Evolutionary conservation across 2,329 filamentous ascomycete species (phyloP).

Genomic region (Colletotrichum falcatum): DNA sequence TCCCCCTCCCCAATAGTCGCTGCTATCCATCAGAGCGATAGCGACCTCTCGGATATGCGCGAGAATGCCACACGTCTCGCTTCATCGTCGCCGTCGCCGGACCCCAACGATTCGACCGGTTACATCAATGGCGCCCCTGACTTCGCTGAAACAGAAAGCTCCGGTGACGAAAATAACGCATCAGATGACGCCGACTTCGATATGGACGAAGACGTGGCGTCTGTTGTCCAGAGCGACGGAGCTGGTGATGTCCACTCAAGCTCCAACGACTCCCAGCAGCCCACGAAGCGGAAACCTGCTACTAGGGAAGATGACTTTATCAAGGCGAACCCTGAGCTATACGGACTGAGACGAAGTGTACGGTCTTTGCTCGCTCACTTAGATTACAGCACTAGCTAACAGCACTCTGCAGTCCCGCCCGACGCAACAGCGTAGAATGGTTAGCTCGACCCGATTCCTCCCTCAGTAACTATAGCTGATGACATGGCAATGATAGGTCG

Average conservation of each 20-base stretch:
- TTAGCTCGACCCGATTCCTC: slow-evolving; percentile 51
- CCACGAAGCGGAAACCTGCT: slow-evolving; percentile 78
- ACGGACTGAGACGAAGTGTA: slow-evolving; percentile 94
- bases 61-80: slow-evolving; percentile 65
- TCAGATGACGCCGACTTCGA: slow-evolving; percentile 83
- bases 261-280: slow-evolving; percentile 77
- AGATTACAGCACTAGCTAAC: slow-evolving; percentile 29
- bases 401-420: slow-evolving; percentile 62
- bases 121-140: slow-evolving; percentile 54
- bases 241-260: slow-evolving; percentile 69
- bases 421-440: slow-evolving; percentile 68
- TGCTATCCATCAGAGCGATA: slow-evolving; percentile 71
- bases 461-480: slow-evolving; percentile 43
- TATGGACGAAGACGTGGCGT: slow-evolving; percentile 65
- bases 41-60: slow-evolving; percentile 80
- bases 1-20: slow-evolving; percentile 55
- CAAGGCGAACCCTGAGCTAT: slow-evolving; percentile 91
- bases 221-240: slow-evolving; percentile 59
- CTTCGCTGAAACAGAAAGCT: slow-evolving; percentile 60
- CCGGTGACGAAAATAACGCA: slow-evolving; percentile 63
- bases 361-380: slow-evolving; percentile 50
- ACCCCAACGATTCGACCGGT: slow-evolving; percentile 56
- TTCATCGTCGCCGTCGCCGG: slow-evolving; percentile 58
- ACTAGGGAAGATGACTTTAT: slow-evolving; percentile 85
- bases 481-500: slow-evolving; percentile 52